Base-by-base conservation (phyloP, 306 rosid genomes). In the Cercis canadensis region DNA sequence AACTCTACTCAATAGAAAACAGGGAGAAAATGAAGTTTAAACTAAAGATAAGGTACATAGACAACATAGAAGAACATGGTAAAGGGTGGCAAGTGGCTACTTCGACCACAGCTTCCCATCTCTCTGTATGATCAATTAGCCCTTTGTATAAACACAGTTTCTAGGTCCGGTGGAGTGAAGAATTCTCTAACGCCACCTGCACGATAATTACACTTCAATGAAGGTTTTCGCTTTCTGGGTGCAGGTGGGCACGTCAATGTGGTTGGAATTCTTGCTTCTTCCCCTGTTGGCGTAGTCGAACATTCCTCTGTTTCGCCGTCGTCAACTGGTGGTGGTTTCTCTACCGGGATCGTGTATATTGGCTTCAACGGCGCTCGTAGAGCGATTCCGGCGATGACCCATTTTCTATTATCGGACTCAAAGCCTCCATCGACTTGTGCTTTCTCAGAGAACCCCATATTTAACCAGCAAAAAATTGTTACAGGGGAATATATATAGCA, bases 111-210 rank as follows among this genome's bases (percentile, higher is more conserved):
- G 21, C 24, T 52, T 53, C 62, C 63, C 13, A 45, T 62, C 41
- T 8, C 17, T 15, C 72, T 7, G 40, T 37, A 37, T 37, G 43
- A 33, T 74, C 51, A 87, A 57, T 67, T 83, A 76, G 87, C 87
- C 65, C 82, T 80, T 68, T 86, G 91, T 62, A 77, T 79, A 43
- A 93, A 93, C 57, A 90, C 87, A 40, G 90, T 75, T 75, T 93
- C 98, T 62, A 90, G 84, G 41, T 90, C 98, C 0, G 97, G 96
- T 55, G 98, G 96, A 46, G 79, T 82, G 84, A 88, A 84, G 84
- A 92, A 90, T 75, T 88, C 92, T 37, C 76, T 68, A 5, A 63
- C 70, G 32, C 74, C 72, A 51, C 65, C 61, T 24, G 29, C 29
- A 4, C 67, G 81, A 56, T 75, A 87, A 69, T 84, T 88, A 67